Conservation (phyloP, 2,329 filamentous ascomycete species). For the Diaporthe citrichinensis region DNA sequence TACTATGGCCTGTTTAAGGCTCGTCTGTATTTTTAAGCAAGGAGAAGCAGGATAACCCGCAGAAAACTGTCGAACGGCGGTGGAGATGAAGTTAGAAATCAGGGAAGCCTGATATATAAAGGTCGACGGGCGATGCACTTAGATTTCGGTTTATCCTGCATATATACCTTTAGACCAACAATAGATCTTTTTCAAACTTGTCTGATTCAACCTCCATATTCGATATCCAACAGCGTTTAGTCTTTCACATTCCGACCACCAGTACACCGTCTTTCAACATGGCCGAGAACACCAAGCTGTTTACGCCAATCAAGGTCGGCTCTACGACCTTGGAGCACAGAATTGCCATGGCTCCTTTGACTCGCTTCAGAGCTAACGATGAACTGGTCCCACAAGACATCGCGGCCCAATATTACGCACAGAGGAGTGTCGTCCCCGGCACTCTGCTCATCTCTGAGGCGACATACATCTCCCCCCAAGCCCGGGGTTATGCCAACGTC, state of each 20-base stretch:
- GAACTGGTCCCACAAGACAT: constrained; percentile 47
- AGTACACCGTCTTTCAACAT: constrained; percentile 9
- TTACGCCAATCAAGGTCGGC: constrained; percentile 59
- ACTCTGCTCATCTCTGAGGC: constrained; percentile 71
- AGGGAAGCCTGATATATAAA: constrained; percentile 17
- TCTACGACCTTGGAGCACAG: constrained; percentile 57
- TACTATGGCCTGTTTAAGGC: constrained; percentile 12
- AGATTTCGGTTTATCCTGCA: no score
- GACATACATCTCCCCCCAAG: constrained; percentile 64
- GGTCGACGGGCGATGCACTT: not conserved
- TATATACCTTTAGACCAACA: not conserved
- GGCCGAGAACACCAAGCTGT: constrained; percentile 52
- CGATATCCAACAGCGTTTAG: constrained; percentile 3
- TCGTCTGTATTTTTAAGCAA: constrained; percentile 27
- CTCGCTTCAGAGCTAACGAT: constrained; percentile 64
- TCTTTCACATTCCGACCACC: not conserved
- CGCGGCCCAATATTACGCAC: constrained; percentile 48
- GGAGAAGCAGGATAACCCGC: constrained; percentile 7
- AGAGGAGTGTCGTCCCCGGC: constrained; percentile 53
- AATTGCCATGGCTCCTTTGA: constrained; percentile 70
- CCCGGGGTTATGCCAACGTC: constrained; percentile 61
- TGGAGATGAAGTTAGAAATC: constrained; percentile 14
- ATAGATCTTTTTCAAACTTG: not conserved
- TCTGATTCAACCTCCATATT: not conserved
- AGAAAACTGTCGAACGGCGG: not conserved